These are phyloP conservation scores for Domatiomyces globalis DNA, from an alignment of 2,329 filamentous ascomycete species.

Conservation along the genomic window DNA sequence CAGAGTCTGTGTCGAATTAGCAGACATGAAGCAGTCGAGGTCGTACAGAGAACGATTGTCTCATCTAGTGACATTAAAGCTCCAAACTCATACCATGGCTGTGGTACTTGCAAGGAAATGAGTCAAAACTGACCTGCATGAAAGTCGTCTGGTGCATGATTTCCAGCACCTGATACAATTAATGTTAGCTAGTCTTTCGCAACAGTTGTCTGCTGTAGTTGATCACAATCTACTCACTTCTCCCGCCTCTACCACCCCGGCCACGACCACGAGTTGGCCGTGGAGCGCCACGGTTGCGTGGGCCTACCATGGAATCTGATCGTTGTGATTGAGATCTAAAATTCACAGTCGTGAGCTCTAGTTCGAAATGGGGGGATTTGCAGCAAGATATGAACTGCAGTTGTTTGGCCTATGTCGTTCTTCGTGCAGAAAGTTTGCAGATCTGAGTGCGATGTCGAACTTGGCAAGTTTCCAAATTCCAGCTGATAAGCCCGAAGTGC, in stretches of 20 bases:
- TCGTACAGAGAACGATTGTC: background rate
- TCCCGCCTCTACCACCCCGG: background rate
- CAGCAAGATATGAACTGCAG: background rate
- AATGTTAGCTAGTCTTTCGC: background rate
- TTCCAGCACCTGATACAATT: background rate
- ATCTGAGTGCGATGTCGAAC: background rate
- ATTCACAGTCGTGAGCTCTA: background rate
- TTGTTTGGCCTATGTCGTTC: too few relatives aligned
- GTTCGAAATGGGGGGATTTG: background rate
- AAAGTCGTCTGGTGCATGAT: background rate
- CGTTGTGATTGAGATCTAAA: background rate
- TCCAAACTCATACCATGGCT: background rate
- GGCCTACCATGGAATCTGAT: background rate
- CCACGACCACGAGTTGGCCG: background rate
- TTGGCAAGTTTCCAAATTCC: background rate
- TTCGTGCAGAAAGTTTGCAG: background rate
- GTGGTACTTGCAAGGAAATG: background rate
- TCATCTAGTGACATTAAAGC: background rate
- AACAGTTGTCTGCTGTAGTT: background rate
- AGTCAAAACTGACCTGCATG: background rate
- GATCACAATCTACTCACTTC: background rate
- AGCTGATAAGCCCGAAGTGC: background rate
- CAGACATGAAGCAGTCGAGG: background rate
- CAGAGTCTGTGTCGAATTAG: background rate
- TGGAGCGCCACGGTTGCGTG: background rate